Evolutionary conservation across 176 grass and related monocot species (phyloP), one percentile per base, ranked within the genome.

Genomic region (Tillandsia fasciculata): DNA sequence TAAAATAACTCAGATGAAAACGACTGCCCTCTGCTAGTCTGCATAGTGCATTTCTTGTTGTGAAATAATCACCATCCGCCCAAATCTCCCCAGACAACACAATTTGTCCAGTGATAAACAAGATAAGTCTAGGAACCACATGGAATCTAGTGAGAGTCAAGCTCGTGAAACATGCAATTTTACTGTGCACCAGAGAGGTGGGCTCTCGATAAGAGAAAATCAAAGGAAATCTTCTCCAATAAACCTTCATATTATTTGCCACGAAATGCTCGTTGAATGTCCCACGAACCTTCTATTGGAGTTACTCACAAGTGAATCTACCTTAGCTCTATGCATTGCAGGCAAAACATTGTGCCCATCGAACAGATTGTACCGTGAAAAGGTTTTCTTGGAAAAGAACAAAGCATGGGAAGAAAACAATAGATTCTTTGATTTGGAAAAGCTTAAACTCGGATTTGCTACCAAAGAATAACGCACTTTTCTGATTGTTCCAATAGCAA

Each of bases 21-120:
- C 76, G 79, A 26, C 94, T 76, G 50, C 93, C 90, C 71, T 99
- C 84, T 79, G 87, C 94, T 42, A 80, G 75, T 26, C 49, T 81
- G 80, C 86, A 92, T 54, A 92, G 52, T 64, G 57, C 70, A 57
- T 90, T 91, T 10, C 63, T 72, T 68, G 86, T 73, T 8, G 84
- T 84, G 66, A 90, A 76, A 64, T 99, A 93, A 51, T 99, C 89
- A 3, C 77, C 87, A 56, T 99, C 94, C 59, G 94, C 87, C 74
- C 73, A 81, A 12, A 63, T 78, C 72, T 56, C 74, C 82, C 80
- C 67, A 81, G 72, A 56, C 64, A 90, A 52, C 79, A 79, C 74
- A 33, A 92, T 12, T 70, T 89, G 75, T 72, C 89, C 94, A 59
- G 82, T 87, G 64, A 90, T 49, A 50, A 99, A 84, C 56, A 80